A percentile compares a stretch with the other conserved stretches of the same genome.
phyloP scores from a whole-genome alignment of 2,329 filamentous ascomycete genomes.

The Colletotrichum brevisporum region DNA sequence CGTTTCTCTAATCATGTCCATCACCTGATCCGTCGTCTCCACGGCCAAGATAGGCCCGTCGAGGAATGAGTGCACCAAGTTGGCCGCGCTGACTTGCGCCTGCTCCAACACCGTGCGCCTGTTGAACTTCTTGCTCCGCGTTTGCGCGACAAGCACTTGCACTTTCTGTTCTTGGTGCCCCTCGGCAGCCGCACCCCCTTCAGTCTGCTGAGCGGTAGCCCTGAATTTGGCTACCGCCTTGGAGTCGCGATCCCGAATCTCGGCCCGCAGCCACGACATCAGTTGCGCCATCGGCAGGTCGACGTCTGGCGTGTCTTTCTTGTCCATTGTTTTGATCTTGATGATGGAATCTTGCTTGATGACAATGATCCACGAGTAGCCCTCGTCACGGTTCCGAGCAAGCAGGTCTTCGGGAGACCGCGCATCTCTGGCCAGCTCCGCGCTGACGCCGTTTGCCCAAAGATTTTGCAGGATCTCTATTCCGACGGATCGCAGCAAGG shows the following conservation, averaged over 20 bases:
- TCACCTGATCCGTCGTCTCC: conserved; percentile 86
- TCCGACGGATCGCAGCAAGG: conserved; percentile 81
- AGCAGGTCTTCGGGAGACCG: conserved; percentile 85
- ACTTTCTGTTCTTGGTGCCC: conserved; percentile 76
- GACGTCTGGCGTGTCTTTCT: conserved; percentile 80
- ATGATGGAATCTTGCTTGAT: conserved; percentile 84
- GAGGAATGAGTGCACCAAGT: conserved; percentile 78
- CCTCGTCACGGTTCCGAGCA: conserved; percentile 81
- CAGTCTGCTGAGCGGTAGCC: conserved; percentile 49
- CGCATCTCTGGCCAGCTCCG: conserved; percentile 87
- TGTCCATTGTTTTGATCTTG: conserved; percentile 83
- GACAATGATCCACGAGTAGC: conserved; percentile 89
- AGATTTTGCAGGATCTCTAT: conserved; percentile 83
- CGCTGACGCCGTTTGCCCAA: conserved; percentile 87
- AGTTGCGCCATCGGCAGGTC: conserved; percentile 83
- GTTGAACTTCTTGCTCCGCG: conserved; percentile 92
- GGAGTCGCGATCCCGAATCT: conserved; percentile 84
- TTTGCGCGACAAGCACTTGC: conserved; percentile 85
- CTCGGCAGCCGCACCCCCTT: conserved; percentile 47
- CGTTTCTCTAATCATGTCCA: conserved; percentile 82
- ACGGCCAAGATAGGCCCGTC: conserved; percentile 88
- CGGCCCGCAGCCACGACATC: conserved; percentile 82
- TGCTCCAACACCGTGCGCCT: conserved; percentile 89
- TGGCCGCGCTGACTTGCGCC: conserved; percentile 71
- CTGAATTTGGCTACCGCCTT: conserved; percentile 65